These are phyloP conservation scores for Pythium aphanidermatum DNA, from an alignment of 352 stramenopile species.

Conservation along the genomic window DNA sequence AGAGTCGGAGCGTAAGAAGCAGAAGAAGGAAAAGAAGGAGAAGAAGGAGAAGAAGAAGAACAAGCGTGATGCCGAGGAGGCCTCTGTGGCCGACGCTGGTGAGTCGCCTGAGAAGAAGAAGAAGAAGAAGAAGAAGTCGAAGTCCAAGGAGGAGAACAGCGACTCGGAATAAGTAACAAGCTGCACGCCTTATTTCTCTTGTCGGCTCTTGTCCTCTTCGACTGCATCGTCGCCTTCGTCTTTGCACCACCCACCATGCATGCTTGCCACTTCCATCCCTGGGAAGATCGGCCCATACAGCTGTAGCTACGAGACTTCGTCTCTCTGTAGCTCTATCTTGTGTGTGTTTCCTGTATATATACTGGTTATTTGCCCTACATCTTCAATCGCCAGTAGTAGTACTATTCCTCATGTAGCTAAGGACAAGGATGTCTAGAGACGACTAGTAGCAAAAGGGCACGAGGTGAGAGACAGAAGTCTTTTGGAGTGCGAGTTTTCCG, in stretches of 20 bases:
- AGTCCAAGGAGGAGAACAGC: constrained; percentile 53
- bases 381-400: no score
- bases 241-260: background rate
- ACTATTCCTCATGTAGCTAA: no score
- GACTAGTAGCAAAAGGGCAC: no score
- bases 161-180: constrained; percentile 57
- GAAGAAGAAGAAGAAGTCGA: constrained; percentile 89
- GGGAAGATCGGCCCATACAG: no score
- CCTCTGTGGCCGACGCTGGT: constrained; percentile 32
- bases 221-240: no score
- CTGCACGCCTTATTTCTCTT: constrained; percentile 1
- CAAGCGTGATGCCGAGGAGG: constrained; percentile 61
- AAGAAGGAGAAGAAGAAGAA: constrained; percentile 80
- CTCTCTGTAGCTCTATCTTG: no score
- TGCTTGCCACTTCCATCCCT: no score
- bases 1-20: constrained; percentile 41
- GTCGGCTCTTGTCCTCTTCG: no score
- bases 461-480: no score
- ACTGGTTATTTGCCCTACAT: constrained; percentile 7
- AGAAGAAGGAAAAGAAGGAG: constrained; percentile 64
- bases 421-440: no score
- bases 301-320: no score
- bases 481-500: background rate
- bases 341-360: constrained; percentile 14
- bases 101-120: constrained; percentile 82